phyloP scores from a whole-genome alignment of 805 yeast genomes.

The Saccharomycopsis malanga region DNA sequence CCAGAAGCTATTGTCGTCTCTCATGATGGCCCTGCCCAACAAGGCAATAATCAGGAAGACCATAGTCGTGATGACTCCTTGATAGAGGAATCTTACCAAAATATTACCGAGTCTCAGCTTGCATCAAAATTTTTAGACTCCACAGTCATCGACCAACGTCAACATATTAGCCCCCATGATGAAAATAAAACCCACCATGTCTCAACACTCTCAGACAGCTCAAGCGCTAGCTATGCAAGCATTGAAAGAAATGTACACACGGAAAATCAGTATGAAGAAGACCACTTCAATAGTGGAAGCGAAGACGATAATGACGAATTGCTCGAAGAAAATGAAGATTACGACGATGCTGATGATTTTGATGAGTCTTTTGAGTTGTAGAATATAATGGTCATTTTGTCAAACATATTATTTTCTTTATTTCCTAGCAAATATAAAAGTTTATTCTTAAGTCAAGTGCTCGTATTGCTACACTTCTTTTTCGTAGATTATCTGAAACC shows the following conservation, averaged over 20 bases:
- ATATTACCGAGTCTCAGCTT: constrained; percentile 8
- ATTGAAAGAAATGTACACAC: constrained; percentile 5
- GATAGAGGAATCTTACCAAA: constrained; percentile 7
- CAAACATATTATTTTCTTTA: no score
- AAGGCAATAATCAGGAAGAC: background rate
- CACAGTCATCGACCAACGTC: constrained; percentile 13
- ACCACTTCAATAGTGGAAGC: constrained; percentile 7
- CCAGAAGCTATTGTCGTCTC: constrained; percentile 31
- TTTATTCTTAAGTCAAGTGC: no score
- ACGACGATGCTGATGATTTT: constrained; percentile 13
- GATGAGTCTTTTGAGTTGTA: constrained; percentile 10
- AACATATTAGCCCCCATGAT: constrained; percentile 10
- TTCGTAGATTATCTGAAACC: no score
- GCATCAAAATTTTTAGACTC: background rate
- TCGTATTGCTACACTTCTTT: no score
- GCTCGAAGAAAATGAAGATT: constrained; percentile 15
- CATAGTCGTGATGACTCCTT: constrained; percentile 15
- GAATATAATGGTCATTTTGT: no score
- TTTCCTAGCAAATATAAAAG: no score
- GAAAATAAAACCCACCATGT: no score
- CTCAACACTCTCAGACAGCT: no score
- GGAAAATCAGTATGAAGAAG: constrained; percentile 12
- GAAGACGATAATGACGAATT: constrained; percentile 15
- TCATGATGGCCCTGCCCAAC: constrained; percentile 23
- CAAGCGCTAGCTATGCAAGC: background rate